These are phyloP conservation scores for Centrapalus pauciflorus DNA, from an alignment of 129 eudicot genomes.

Conservation along the genomic window DNA sequence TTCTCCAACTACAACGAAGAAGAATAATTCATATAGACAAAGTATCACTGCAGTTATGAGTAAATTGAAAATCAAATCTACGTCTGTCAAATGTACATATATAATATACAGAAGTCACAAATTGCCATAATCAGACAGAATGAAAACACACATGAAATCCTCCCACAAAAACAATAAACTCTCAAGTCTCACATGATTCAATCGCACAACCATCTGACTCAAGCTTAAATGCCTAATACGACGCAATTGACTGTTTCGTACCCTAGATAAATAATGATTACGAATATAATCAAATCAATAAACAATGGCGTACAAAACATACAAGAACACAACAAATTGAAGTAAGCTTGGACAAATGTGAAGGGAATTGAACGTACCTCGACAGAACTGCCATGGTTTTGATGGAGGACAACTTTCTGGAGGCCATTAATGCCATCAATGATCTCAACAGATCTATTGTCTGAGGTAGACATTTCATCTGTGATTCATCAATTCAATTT, in stretches of 20 bases:
- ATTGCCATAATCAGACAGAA: neutral
- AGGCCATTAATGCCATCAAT: slow-evolving; percentile 72
- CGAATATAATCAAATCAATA: neutral
- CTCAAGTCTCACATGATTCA: neutral
- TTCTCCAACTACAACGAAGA: neutral
- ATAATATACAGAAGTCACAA: neutral
- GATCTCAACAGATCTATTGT: slow-evolving; percentile 29
- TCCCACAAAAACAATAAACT: neutral
- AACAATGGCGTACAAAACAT: neutral
- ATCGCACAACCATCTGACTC: neutral
- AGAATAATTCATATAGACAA: neutral
- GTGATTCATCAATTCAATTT: no score
- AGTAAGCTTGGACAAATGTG: neutral
- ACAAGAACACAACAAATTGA: neutral
- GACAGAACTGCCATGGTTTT: slow-evolving; percentile 52
- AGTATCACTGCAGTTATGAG: neutral
- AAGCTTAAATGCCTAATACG: neutral
- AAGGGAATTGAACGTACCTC: slow-evolving; percentile 38
- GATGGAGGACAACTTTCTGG: slow-evolving; percentile 62
- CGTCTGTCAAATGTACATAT: neutral
- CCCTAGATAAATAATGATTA: neutral
- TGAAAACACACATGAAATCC: neutral
- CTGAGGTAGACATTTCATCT: no score
- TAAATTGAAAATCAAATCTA: neutral
- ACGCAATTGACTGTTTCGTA: neutral